Evolutionary conservation across 768 basidiomycete species (phyloP), one percentile per base, ranked within the genome.

Genomic region (Leucosporidium yakuticum): DNA sequence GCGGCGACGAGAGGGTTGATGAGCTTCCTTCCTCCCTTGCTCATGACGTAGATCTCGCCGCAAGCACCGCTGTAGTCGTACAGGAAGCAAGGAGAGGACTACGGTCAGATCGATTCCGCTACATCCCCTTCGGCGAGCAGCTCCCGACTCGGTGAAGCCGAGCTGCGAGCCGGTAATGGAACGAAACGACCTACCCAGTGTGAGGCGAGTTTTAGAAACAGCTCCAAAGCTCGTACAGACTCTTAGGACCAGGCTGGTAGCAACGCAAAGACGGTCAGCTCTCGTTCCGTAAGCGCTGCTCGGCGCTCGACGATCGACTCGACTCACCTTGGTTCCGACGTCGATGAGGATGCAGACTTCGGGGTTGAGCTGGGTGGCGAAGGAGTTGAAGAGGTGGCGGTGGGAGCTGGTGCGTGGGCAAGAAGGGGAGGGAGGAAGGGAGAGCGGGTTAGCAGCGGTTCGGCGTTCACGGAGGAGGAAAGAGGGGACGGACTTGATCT

Each of bases 171-270:
- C n/a, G n/a, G n/a, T n/a, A 44, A 15, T 12, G 34, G 34, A 12
- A 44, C 39, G 39, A 44, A 15, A 44, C 3, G 14, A 15, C 39
- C 2, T 15, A 44, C 39, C 39, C 39, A 9, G 39, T 44, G 39
- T 44, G 6, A 15, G 39, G 39, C 65, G 34, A 67, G 39, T 47
- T 36, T 76, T 93, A 90, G 74, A 93, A 93, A 15, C 71, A 74
- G 80, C 95, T 96, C 94, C 93, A 96, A 5, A 97, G 83, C 67
- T 88, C 85, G 78, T 96, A 96, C 55, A 98, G 91, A 2, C 90
- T 90, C 79, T 93, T 93, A 78, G 90, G 90, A 3, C 92, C 93
- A 2, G 94, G 94, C 78, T 96, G 94, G 96, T 70, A 94, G 94
- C 17, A 9, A 12, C 19, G 32, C 74, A 91, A 91, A 19, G 71